Evolutionary conservation across 441 rosid genomes (phyloP).

Genomic region (Melastoma candidum): DNA sequence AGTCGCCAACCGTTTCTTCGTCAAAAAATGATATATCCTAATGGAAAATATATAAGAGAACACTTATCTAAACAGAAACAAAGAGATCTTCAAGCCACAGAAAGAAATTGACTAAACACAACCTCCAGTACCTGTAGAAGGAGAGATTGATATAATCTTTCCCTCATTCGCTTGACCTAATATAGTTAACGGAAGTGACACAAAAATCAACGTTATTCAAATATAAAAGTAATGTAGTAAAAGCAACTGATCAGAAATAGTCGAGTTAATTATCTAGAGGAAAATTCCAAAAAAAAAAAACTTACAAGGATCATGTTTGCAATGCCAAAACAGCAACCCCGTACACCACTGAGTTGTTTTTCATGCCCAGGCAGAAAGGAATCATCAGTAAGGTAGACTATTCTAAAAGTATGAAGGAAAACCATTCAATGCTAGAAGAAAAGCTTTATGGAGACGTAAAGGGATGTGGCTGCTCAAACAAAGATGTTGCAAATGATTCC

Average conservation of each 20-base stretch:
- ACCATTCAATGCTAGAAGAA: not conserved
- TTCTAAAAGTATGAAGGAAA: not conserved
- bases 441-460: too few species aligned
- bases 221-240: too few species aligned
- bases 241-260: too few species aligned
- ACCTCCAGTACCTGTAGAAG: slow-evolving; percentile 62
- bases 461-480: too few species aligned
- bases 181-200: slow-evolving; percentile 10
- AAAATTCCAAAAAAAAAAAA: slow-evolving; percentile 8
- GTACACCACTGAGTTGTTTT: slow-evolving; percentile 56
- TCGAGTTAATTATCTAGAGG: too few species aligned
- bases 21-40: slow-evolving; percentile 95
- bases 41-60: slow-evolving; percentile 7
- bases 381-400: slow-evolving; percentile 11
- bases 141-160: slow-evolving; percentile 76
- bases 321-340: slow-evolving; percentile 90
- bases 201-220: slow-evolving; percentile 7
- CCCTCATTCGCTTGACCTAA: slow-evolving; percentile 96
- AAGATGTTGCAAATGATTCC: too few species aligned
- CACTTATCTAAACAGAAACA: not conserved
- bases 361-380: slow-evolving; percentile 22
- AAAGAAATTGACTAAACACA: slow-evolving; percentile 6
- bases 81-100: slow-evolving; percentile 1
- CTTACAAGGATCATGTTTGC: slow-evolving; percentile 98
- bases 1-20: slow-evolving; percentile 89